Conservation (phyloP, 2,329 filamentous ascomycete genomes). For the Diplodia mutila region DNA sequence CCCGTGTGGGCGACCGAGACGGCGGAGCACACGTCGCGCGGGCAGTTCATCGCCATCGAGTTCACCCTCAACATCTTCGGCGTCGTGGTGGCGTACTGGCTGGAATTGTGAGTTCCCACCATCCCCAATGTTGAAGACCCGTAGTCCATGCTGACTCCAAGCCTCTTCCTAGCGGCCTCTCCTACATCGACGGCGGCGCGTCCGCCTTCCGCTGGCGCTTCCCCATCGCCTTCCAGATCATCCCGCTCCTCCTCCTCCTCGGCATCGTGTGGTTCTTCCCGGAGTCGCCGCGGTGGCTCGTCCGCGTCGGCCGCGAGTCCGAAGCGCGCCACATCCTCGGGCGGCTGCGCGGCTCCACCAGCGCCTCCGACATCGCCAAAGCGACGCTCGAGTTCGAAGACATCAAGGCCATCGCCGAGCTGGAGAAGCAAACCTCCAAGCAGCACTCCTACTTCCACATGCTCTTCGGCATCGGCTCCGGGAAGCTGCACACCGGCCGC, state of each 20-base stretch:
- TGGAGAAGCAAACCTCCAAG: conserved; percentile 57
- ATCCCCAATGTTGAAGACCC: too few relatives aligned
- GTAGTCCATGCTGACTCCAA: too few relatives aligned
- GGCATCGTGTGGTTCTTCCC: conserved; percentile 67
- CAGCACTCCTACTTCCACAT: conserved; percentile 66
- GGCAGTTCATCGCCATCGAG: conserved; percentile 71
- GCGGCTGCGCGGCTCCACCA: conserved; percentile 62
- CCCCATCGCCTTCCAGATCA: conserved; percentile 70
- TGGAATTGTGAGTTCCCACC: conserved; percentile 38
- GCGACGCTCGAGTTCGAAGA: conserved; percentile 70
- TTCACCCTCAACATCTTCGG: conserved; percentile 76
- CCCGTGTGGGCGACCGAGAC: conserved; percentile 75
- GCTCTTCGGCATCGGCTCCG: conserved; percentile 68
- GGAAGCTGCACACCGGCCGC: conserved; percentile 67
- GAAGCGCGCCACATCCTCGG: conserved; percentile 69
- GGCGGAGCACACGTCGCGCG: conserved; percentile 68
- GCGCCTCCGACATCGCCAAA: conserved; percentile 51
- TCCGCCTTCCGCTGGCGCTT: conserved; percentile 69
- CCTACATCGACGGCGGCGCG: conserved; percentile 62
- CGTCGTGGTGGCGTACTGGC: conserved; percentile 64
- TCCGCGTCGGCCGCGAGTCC: conserved; percentile 67
- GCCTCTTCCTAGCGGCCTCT: conserved; percentile 49
- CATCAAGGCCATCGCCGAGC: conserved; percentile 64
- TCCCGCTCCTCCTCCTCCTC: conserved; percentile 64
- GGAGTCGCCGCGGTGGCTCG: conserved; percentile 69